Base-by-base conservation (phyloP, 2,329 filamentous ascomycete species). In the Didymella sp. region DNA sequence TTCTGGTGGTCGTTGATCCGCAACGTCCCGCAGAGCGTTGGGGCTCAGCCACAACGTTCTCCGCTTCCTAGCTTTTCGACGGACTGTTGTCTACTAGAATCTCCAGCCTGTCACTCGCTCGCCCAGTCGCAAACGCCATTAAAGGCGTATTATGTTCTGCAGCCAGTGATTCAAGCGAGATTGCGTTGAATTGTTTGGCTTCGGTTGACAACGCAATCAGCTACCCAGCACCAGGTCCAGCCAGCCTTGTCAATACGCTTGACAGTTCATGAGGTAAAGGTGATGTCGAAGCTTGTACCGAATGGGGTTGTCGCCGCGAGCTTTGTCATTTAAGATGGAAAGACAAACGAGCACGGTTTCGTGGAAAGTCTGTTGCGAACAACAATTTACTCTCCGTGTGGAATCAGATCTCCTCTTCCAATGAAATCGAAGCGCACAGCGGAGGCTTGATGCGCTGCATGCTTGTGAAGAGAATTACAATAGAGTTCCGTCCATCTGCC, bases 1-100 rank as follows among this genome's bases (percentile, higher is more conserved):
- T 31, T 40, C 50, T 43, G 13, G 1, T 41, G 30, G 41, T 45
- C 17, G 11, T n/a, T 8, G 43, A 52, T 42, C 43, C 48, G 43
- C 44, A 57, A 57, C 48, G 48, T 40, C 48, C 54, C 54, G 54
- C 21, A 7, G 25, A 8, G 4, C 24, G 13, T 27, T 30, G 48
- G 37, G 47, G 53, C 46, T 44, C 54, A 51, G 42, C 38, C 54
- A 48, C 38, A 57, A 40, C 25, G 37, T 51, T 51, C 43, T 51
- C 54, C 48, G 47, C 54, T 41, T 51, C 30, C 48, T 48, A 43
- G 35, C 25, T 38, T 48, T n/a, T 52, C 21, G 48, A 52, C 43
- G 44, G 44, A 40, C 43, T 33, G 19, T 47, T 41, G 22, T 43
- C 43, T 12, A 30, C 28, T 13, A 19, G 17, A 9, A 17, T 31